Evolutionary conservation across 1,284 basidiomycete genomes (phyloP).

Genomic region (Apiotrichum sp.): DNA sequence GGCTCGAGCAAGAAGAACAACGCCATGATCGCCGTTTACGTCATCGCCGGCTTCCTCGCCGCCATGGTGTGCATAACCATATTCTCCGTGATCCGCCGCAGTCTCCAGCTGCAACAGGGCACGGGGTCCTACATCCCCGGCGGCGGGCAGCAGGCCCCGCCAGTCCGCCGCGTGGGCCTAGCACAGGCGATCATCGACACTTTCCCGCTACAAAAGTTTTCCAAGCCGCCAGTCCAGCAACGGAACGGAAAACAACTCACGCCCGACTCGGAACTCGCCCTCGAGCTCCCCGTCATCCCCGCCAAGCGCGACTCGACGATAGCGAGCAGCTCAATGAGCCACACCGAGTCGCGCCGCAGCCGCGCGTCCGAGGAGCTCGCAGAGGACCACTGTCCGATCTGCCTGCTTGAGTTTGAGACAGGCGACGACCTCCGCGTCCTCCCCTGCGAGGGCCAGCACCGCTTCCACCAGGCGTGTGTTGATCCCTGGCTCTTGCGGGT

Average conservation of each 20-base stretch:
- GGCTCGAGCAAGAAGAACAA: constrained; percentile 18
- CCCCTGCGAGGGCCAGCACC: constrained; percentile 81
- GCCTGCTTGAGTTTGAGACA: constrained; percentile 84
- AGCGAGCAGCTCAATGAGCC: constrained; percentile 5
- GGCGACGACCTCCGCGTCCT: constrained; percentile 82
- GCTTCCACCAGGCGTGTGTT: constrained; percentile 63
- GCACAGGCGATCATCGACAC: constrained; percentile 87
- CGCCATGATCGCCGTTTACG: constrained; percentile 69
- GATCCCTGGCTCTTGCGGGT: constrained; percentile 63
- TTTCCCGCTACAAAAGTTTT: constrained; percentile 86
- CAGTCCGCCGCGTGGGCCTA: constrained; percentile 62
- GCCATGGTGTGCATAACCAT: constrained; percentile 55
- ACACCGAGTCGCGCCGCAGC: neutral
- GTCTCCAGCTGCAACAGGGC: constrained; percentile 49
- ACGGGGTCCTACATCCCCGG: constrained; percentile 8
- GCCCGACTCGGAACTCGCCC: neutral
- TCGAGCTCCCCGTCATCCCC: constrained; percentile 8
- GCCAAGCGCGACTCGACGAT: constrained; percentile 1
- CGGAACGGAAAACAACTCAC: neutral
- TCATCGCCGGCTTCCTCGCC: constrained; percentile 76
- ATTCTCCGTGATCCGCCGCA: constrained; percentile 54
- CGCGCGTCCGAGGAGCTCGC: neutral
- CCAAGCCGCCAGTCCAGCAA: constrained; percentile 21
- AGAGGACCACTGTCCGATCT: constrained; percentile 80
- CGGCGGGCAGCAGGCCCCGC: constrained; percentile 18